Conservation (phyloP, 768 basidiomycete species). For the Boletus rubropictus region DNA sequence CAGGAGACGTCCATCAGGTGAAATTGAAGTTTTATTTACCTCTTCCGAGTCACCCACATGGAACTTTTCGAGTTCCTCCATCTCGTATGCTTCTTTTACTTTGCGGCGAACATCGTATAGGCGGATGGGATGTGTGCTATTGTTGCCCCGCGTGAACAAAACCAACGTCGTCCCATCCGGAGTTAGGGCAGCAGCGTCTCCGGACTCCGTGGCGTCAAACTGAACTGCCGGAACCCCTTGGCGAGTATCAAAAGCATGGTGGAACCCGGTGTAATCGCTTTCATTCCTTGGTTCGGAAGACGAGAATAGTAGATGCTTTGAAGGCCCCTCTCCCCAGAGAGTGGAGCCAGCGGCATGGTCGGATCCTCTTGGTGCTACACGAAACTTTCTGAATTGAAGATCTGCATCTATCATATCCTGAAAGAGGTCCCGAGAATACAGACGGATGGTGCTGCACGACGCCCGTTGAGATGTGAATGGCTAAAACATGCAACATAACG, state of each 20-base stretch:
- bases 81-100: conserved; percentile 22
- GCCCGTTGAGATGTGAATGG: background rate
- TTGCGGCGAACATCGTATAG: conserved; percentile 48
- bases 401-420: conserved; percentile 13
- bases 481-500: conserved; percentile 1
- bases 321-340: conserved; percentile 45
- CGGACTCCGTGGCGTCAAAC: conserved; percentile 46
- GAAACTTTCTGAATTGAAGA: conserved; percentile 12
- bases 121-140: conserved; percentile 34
- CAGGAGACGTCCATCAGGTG: conserved; percentile 56
- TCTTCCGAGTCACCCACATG: conserved; percentile 29
- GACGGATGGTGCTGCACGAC: conserved; percentile 17
- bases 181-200: conserved; percentile 47
- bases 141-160: conserved; percentile 28
- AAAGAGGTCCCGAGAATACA: conserved; percentile 23
- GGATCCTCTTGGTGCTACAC: conserved; percentile 12
- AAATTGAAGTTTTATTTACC: conserved; percentile 48
- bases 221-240: conserved; percentile 21
- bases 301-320: conserved; percentile 42
- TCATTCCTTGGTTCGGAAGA: conserved; percentile 45
- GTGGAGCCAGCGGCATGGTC: conserved; percentile 40
- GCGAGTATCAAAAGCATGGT: conserved; percentile 45
- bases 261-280: conserved; percentile 34
- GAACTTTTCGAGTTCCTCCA: conserved; percentile 35
- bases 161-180: conserved; percentile 36